Conservation (phyloP, 1,284 basidiomycete genomes). For the Vanrija sp. region DNA sequence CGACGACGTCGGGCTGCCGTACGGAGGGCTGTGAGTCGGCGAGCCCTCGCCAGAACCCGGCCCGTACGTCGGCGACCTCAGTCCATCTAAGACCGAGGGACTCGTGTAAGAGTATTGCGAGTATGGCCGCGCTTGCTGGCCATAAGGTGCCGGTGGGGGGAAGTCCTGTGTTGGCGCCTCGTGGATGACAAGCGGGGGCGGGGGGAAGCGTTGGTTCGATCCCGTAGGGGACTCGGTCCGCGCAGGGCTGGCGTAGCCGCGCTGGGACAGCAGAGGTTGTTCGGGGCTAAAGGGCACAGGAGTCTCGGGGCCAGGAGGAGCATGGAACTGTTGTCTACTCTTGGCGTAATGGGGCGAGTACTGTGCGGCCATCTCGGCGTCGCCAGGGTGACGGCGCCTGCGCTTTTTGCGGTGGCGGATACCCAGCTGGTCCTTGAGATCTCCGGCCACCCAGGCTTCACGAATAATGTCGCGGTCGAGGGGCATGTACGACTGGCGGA, state of each 20-base stretch:
- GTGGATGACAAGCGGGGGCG: neutral
- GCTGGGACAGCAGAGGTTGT: neutral
- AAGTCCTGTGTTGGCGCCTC: neutral
- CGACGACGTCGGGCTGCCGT: neutral
- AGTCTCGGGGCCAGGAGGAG: neutral
- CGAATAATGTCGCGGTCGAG: constrained; percentile 67
- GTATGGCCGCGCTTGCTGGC: neutral
- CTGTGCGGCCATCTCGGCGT: neutral
- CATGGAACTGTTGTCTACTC: neutral
- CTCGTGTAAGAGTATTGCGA: neutral
- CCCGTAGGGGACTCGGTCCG: neutral
- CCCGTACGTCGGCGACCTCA: neutral
- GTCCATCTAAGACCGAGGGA: neutral
- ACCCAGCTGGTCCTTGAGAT: constrained; percentile 77
- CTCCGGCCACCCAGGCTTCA: constrained; percentile 79
- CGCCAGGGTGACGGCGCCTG: neutral
- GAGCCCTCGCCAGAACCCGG: neutral
- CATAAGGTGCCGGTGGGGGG: no score
- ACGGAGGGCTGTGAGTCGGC: neutral
- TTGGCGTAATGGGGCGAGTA: neutral
- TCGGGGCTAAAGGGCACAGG: neutral
- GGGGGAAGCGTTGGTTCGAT: neutral
- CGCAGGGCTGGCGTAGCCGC: neutral
- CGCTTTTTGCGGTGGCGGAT: constrained; percentile 49
- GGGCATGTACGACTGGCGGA: constrained; percentile 33